Evolutionary conservation across 2,329 filamentous ascomycete species (phyloP).

Genomic region (Fusarium concolor): DNA sequence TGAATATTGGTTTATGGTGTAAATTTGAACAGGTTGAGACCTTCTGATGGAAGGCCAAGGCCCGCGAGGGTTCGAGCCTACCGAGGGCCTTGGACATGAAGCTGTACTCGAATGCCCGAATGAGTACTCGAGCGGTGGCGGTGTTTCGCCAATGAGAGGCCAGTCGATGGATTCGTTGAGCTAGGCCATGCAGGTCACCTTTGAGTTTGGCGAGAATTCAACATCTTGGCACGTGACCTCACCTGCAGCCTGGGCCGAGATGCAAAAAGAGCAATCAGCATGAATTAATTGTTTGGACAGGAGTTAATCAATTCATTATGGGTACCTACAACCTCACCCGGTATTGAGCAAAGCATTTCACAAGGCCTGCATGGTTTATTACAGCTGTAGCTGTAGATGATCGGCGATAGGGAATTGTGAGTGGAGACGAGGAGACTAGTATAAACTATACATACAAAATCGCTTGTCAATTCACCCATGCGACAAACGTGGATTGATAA

Average conservation of each 20-base stretch:
- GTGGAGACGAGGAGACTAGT: too few relatives aligned
- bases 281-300: not conserved
- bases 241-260: not conserved
- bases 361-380: too few relatives aligned
- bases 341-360: too few relatives aligned
- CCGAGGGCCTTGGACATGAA: slow-evolving; percentile 6
- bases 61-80: slow-evolving; percentile 3
- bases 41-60: not conserved
- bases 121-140: not conserved
- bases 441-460: too few relatives aligned
- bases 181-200: not conserved
- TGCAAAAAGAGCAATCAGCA: not conserved
- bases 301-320: not conserved
- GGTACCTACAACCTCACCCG: too few relatives aligned
- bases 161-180: not conserved
- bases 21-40: not conserved
- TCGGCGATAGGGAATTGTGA: not conserved
- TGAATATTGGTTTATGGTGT: not conserved
- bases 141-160: not conserved
- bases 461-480: not conserved
- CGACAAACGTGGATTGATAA: slow-evolving; percentile 6
- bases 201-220: slow-evolving; percentile 8
- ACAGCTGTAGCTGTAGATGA: not conserved
- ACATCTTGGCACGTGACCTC: slow-evolving; percentile 19
- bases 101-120: not conserved